These are phyloP conservation scores for Platismatia glauca DNA, from an alignment of 495 filamentous ascomycete genomes.

Conservation along the genomic window DNA sequence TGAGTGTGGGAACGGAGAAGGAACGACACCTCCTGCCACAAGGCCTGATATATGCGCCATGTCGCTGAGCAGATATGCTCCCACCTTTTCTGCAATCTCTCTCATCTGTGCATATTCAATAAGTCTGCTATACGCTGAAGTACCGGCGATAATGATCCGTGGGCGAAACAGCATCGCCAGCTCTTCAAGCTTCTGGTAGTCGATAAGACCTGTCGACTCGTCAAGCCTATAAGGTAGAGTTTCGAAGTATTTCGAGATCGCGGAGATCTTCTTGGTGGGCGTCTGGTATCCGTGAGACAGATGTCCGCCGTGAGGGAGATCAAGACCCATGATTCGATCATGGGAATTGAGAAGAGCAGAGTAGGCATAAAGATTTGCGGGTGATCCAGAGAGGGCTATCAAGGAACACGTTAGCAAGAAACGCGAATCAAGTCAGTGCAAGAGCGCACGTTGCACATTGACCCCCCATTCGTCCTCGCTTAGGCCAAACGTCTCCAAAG, in stretches of 20 bases:
- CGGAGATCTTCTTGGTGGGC: slow-evolving; percentile 96
- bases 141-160: slow-evolving; percentile 90
- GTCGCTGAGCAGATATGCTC: slow-evolving; percentile 84
- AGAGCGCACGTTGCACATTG: slow-evolving; percentile 78
- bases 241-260: slow-evolving; percentile 98
- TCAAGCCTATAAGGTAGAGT: slow-evolving; percentile 90
- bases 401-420: slow-evolving; percentile 19
- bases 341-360: slow-evolving; percentile 85
- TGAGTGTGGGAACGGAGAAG: slow-evolving; percentile 77
- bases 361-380: slow-evolving; percentile 93
- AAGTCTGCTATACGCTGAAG: slow-evolving; percentile 87
- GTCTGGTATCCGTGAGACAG: slow-evolving; percentile 97
- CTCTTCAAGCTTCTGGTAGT: slow-evolving; percentile 84
- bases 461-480: slow-evolving; percentile 89
- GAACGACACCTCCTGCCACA: slow-evolving; percentile 82
- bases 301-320: slow-evolving; percentile 93
- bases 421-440: neutral
- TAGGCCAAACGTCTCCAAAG: slow-evolving; percentile 76
- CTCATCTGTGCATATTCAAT: slow-evolving; percentile 89
- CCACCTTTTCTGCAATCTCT: slow-evolving; percentile 78
- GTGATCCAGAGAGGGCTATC: slow-evolving; percentile 84
- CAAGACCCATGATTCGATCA: slow-evolving; percentile 93
- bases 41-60: slow-evolving; percentile 98
- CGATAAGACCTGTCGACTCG: slow-evolving; percentile 82
- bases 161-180: slow-evolving; percentile 80